Conservation (phyloP, 257 asterid genomes). For the Solanum tacnaense region DNA sequence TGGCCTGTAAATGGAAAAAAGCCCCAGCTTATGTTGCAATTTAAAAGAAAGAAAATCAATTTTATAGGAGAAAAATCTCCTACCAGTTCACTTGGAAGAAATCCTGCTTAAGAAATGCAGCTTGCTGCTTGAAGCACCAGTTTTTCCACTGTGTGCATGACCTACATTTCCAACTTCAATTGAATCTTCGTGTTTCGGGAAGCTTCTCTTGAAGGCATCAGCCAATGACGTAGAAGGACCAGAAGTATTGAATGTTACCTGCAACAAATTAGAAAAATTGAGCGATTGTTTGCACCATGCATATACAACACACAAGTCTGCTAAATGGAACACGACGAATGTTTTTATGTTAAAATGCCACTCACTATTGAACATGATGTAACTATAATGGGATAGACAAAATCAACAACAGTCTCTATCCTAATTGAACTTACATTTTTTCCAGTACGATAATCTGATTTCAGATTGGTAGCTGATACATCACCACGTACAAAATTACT, state of each 20-base stretch:
- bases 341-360: not conserved
- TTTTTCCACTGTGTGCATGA: slow-evolving; percentile 5
- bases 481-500: not conserved
- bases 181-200: slow-evolving; percentile 10
- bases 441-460: not conserved
- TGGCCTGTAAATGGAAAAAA: not conserved
- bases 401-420: not conserved
- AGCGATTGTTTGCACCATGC: not conserved
- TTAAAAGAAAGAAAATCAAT: not conserved
- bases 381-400: not conserved
- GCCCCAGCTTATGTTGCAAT: not conserved
- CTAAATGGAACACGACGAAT: not conserved
- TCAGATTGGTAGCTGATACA: slow-evolving; percentile 1
- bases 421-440: slow-evolving; percentile 1
- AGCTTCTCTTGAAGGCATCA: slow-evolving; percentile 11
- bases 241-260: slow-evolving; percentile 1
- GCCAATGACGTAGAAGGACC: slow-evolving; percentile 11
- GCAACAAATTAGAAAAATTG: not conserved
- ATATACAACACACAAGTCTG: not conserved
- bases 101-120: slow-evolving; percentile 7
- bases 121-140: slow-evolving; percentile 17
- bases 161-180: slow-evolving; percentile 5
- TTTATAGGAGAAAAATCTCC: not conserved
- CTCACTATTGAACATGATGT: not conserved
- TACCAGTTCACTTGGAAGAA: slow-evolving; percentile 17